Conservation (phyloP, 768 basidiomycete species). For the Boletus edulis region DNA sequence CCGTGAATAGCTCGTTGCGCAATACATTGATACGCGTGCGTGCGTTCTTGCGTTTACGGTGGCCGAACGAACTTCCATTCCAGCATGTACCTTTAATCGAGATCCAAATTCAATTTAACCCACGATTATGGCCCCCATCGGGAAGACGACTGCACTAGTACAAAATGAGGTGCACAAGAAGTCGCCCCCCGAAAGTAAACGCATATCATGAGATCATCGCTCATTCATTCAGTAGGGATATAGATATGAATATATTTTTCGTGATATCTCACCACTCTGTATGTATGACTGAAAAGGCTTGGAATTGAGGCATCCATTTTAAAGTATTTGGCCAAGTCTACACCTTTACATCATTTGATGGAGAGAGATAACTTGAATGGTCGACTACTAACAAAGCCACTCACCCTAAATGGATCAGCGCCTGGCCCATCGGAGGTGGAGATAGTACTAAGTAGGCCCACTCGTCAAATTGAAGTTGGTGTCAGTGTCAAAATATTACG, state of each 20-base stretch:
- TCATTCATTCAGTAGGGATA: neutral
- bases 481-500: no score
- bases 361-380: neutral
- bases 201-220: neutral
- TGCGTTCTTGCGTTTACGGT: neutral
- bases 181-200: neutral
- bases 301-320: neutral
- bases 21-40: neutral
- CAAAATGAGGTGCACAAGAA: neutral
- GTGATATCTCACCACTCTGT: neutral
- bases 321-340: neutral
- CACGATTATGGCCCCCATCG: neutral
- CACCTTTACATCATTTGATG: neutral
- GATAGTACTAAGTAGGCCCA: no score
- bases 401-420: neutral
- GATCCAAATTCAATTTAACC: neutral
- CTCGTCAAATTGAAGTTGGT: no score
- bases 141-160: neutral
- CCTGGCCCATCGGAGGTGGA: neutral
- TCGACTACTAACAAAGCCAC: neutral
- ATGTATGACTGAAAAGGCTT: neutral
- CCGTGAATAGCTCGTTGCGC: neutral
- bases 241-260: neutral
- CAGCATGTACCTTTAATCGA: neutral
- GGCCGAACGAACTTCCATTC: neutral